phyloP scores from a whole-genome alignment of 352 stramenopile species.

The Globisporangium nodosum region DNA sequence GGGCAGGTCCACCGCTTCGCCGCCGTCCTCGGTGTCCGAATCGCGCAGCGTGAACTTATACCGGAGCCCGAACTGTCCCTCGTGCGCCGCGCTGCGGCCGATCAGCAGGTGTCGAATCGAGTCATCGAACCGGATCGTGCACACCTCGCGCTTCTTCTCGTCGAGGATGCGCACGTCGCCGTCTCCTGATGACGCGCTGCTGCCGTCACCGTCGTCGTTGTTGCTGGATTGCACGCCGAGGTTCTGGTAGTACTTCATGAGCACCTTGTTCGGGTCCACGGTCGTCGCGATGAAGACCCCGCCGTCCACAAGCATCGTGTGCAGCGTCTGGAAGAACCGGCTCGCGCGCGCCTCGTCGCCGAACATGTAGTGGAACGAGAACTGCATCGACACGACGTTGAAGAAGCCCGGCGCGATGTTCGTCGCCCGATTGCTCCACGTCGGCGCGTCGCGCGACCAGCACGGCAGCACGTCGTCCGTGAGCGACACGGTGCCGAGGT shows the following conservation, averaged over 20 bases:
- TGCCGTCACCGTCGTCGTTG: constrained; percentile 17
- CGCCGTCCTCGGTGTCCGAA: constrained; percentile 51
- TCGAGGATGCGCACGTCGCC: constrained; percentile 64
- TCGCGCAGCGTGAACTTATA: constrained; percentile 91
- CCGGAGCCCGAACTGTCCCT: constrained; percentile 75
- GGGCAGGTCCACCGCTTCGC: constrained; percentile 80
- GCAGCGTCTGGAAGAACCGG: constrained; percentile 94
- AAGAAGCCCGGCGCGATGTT: constrained; percentile 59
- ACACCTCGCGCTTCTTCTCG: constrained; percentile 72
- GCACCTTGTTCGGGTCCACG: constrained; percentile 92
- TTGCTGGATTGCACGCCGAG: constrained; percentile 18
- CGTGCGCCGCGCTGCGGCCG: constrained; percentile 24
- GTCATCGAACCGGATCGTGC: constrained; percentile 71
- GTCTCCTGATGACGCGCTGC: constrained; percentile 12
- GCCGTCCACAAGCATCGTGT: constrained; percentile 87
- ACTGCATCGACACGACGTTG: constrained; percentile 98
- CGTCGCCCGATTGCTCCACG: constrained; percentile 58
- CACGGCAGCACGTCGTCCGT: constrained; percentile 59
- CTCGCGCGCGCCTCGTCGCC: constrained; percentile 84
- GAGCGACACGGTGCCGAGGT: constrained; percentile 68
- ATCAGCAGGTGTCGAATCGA: constrained; percentile 37
- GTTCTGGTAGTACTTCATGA: constrained; percentile 78
- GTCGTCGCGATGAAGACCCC: constrained; percentile 97
- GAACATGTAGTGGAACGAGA: constrained; percentile 99
- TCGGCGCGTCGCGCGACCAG: constrained; percentile 46